phyloP scores from a whole-genome alignment of 768 basidiomycete species.

The Pholiota conissans region DNA sequence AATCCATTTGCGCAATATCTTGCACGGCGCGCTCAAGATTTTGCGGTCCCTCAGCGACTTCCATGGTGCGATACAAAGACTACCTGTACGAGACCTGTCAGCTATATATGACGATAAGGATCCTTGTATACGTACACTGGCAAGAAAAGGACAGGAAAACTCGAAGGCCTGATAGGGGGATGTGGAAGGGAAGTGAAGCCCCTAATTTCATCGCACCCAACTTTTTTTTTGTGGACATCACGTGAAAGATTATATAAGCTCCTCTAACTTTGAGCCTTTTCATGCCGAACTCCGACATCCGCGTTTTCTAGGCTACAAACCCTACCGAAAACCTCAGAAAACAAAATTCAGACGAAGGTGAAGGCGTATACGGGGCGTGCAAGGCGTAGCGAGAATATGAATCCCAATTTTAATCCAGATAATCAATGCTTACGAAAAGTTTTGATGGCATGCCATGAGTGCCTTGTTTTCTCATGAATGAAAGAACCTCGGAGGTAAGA shows the following conservation, averaged over 20 bases:
- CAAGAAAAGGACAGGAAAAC: not conserved
- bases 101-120: too few species aligned
- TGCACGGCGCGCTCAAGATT: not conserved
- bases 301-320: not conserved
- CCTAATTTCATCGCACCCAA: not conserved
- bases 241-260: not conserved
- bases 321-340: not conserved
- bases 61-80: not conserved
- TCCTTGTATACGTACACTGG: too few species aligned
- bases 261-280: not conserved
- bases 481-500: too few species aligned
- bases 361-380: not conserved
- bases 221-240: constrained; percentile 3
- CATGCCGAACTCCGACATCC: not conserved
- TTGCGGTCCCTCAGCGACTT: not conserved
- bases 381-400: too few species aligned
- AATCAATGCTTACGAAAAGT: too few species aligned
- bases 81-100: too few species aligned
- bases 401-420: too few species aligned
- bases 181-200: not conserved
- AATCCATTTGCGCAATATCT: not conserved
- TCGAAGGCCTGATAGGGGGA: not conserved
- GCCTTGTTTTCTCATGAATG: too few species aligned
- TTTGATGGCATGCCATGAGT: not conserved
- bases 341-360: not conserved